Percentiles rank a stretch among this genome's conserved stretches.
Conservation (phyloP, 441 rosid species). For the Metrosideros polymorpha region DNA sequence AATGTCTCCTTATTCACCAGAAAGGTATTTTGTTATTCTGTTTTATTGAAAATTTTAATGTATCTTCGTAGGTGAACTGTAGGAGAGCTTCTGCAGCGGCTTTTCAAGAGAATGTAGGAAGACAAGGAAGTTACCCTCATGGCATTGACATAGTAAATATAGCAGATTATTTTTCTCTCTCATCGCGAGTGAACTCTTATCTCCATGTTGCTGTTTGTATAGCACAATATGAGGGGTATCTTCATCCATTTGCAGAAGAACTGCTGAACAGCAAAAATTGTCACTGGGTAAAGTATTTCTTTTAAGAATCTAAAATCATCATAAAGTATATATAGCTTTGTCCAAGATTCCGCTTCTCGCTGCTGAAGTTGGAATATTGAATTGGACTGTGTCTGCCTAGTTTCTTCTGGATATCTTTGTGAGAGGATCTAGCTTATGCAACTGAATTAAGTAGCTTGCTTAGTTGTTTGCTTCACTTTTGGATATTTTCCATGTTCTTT, state of each 20-base stretch:
- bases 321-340: neutral
- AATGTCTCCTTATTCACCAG: neutral
- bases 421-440: neutral
- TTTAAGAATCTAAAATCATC: neutral
- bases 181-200: conserved; percentile 78
- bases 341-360: neutral
- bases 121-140: conserved; percentile 95
- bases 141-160: conserved; percentile 94
- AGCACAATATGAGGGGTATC: conserved; percentile 81
- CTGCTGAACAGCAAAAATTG: conserved; percentile 69
- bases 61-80: conserved; percentile 73
- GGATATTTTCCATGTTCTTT: neutral
- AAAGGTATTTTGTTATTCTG: neutral
- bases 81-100: conserved; percentile 99
- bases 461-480: neutral
- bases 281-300: conserved; percentile 77
- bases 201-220: conserved; percentile 72
- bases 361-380: neutral
- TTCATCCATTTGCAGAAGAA: conserved; percentile 81
- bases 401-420: neutral
- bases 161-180: conserved; percentile 96
- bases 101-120: conserved; percentile 97
- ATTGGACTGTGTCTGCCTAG: neutral
- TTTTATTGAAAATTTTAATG: neutral
- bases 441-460: neutral